phyloP scores from a whole-genome alignment of 2,329 filamentous ascomycete genomes.

The Chrysoporthe puriensis region DNA sequence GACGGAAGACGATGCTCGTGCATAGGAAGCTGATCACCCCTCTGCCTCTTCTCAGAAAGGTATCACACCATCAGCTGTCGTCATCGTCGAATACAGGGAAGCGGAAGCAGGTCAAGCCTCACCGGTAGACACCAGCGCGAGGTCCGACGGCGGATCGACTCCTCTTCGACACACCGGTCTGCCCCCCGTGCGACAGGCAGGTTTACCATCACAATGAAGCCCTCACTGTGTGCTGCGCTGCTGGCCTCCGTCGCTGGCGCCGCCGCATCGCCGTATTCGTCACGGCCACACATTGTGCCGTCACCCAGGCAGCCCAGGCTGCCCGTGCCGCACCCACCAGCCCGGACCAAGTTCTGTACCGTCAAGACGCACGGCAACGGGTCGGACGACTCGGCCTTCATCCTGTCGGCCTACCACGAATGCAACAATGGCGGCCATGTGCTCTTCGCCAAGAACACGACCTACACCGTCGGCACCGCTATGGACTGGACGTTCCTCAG shows the following conservation, averaged over 20 bases:
- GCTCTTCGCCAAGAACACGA: slow-evolving; percentile 55
- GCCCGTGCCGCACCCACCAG: slow-evolving; percentile 35
- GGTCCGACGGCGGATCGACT: not conserved
- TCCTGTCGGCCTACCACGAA: slow-evolving; percentile 54
- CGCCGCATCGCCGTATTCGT: slow-evolving; percentile 27
- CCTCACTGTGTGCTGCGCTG: slow-evolving; percentile 28
- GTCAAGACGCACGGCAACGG: slow-evolving; percentile 57
- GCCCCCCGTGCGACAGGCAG: not conserved
- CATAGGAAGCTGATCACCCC: not conserved
- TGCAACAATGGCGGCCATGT: slow-evolving; percentile 65
- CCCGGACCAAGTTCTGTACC: slow-evolving; percentile 52
- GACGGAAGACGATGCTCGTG: not conserved
- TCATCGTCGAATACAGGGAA: not conserved
- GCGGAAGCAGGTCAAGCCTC: not conserved
- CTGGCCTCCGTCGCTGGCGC: slow-evolving; percentile 30
- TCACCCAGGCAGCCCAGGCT: slow-evolving; percentile 33
- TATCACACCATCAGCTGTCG: not conserved
- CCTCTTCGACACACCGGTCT: slow-evolving; percentile 8
- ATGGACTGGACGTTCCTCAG: slow-evolving; percentile 65
- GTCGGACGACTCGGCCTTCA: slow-evolving; percentile 38
- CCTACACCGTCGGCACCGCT: slow-evolving; percentile 65
- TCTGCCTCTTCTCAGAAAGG: not conserved
- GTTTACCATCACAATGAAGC: slow-evolving; percentile 29
- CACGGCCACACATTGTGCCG: slow-evolving; percentile 31
- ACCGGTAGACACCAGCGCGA: not conserved